Evolutionary conservation across 2,329 filamentous ascomycete species (phyloP), one percentile per base, ranked within the genome.

Genomic region (Beauveria rudraprayagi): DNA sequence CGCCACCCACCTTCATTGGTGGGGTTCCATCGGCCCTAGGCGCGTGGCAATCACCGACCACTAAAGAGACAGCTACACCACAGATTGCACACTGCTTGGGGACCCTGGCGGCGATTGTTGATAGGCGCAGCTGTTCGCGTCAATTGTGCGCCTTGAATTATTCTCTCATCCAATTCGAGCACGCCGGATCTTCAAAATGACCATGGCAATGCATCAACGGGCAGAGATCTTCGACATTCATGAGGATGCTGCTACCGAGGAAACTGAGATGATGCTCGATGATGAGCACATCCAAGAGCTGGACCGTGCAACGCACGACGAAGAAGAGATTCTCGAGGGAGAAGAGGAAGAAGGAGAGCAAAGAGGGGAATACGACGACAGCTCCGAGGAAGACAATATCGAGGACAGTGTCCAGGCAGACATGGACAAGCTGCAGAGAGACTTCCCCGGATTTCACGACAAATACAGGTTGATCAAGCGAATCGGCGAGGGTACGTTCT

Each of bases 391-490:
- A 26, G 85, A 90, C 56, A 74, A 78, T 16, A 80, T 91, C 43
- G 89, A 92, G 66, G 78, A 83, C 22, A 78, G 77, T 6, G 90
- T 96, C 16, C 83, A 86, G 64, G 86, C 92, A 58, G 94, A 99
- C 72, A 99, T 99, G 84, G 84, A 86, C 57, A 90, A 87, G 66
- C 85, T 99, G 61, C 87, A 93, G 67, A 80, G 85, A 59, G 88
- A 86, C 40, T 97, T 97, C 71, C 87, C 87, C 43, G 90, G 89
- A 56, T 95, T 97, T 72, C 88, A 84, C 66, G 83, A 90, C 68
- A 86, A 88, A 62, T 99, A 93, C 75, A 87, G 92, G 58, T 77
- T 99, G 60, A 94, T 99, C 72, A 97, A 97, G 76, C 88, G 93
- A 64, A 99, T 99, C 70, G 94, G 94, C 70, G 94, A 99, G 83